Percentiles rank a stretch among this genome's conserved stretches.
These are phyloP conservation scores for Pyricularia sp. DNA, from an alignment of 2,329 filamentous ascomycete species.

Conservation along the genomic window DNA sequence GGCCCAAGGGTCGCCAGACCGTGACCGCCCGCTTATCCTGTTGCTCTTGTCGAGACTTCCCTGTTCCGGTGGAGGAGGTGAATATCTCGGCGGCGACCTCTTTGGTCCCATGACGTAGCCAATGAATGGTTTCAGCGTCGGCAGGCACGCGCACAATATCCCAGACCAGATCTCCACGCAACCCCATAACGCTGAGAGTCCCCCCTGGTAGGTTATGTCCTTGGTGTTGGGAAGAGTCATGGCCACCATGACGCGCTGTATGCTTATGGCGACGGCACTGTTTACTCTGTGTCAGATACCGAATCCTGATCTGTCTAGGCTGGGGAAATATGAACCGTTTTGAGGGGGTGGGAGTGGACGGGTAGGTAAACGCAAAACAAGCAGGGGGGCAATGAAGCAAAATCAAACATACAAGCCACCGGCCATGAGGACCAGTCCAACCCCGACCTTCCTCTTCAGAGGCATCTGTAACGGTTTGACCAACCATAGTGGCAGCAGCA, in stretches of 20 bases:
- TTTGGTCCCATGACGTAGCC: neutral
- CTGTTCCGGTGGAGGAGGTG: neutral
- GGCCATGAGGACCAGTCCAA: neutral
- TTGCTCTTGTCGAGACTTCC: too few species aligned
- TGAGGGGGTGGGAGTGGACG: too few species aligned
- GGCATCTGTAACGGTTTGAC: neutral
- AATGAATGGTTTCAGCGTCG: neutral
- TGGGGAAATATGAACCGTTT: neutral
- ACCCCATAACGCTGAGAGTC: neutral
- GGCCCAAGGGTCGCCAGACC: neutral
- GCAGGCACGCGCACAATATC: neutral
- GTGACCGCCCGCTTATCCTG: neutral
- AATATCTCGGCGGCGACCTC: neutral
- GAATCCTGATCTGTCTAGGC: too few species aligned
- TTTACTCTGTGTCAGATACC: neutral
- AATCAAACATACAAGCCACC: neutral
- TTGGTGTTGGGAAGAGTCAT: neutral
- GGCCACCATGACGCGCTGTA: neutral
- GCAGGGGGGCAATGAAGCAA: neutral
- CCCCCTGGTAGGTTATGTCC: neutral
- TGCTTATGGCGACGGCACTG: neutral
- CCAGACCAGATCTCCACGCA: neutral
- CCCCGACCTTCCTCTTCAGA: neutral
- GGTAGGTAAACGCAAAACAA: too few species aligned
- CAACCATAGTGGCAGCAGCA: neutral